A percentile compares a stretch with the other conserved stretches of the same genome.
Conservation (phyloP, 176 grass and related monocot species). For the Melocanna baccifera region DNA sequence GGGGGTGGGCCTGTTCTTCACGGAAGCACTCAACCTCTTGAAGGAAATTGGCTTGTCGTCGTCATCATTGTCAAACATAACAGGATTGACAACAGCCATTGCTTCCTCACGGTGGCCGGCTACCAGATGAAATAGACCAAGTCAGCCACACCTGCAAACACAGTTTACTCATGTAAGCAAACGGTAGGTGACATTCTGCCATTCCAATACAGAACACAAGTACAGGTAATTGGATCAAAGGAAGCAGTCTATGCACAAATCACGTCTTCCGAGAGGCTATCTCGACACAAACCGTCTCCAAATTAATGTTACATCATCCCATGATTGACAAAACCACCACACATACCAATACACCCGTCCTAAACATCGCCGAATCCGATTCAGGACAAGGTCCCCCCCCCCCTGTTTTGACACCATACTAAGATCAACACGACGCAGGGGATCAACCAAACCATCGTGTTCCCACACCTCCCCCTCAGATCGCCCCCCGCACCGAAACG, state of each 20-base stretch:
- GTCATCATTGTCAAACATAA: slow-evolving; percentile 21
- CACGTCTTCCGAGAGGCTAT: not conserved
- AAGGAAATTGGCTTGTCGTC: slow-evolving; percentile 45
- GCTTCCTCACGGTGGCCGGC: not conserved
- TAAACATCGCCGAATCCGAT: not conserved
- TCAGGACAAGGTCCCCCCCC: not conserved
- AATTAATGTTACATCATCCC: not conserved
- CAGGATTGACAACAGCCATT: slow-evolving; percentile 53
- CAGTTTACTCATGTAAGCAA: slow-evolving; percentile 7
- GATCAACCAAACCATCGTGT: not conserved
- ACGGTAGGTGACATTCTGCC: not conserved
- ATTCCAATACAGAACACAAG: not conserved
- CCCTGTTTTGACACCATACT: not conserved
- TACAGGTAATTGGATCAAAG: not conserved
- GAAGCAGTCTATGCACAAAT: not conserved
- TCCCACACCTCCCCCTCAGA: slow-evolving; percentile 3
- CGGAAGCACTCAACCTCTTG: slow-evolving; percentile 39
- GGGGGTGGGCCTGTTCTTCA: slow-evolving; percentile 38
- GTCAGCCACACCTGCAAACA: slow-evolving; percentile 37
- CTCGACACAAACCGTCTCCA: not conserved
- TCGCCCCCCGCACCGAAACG: not conserved
- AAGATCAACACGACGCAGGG: not conserved
- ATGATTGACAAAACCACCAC: not conserved
- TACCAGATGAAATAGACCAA: not conserved
- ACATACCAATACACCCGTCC: not conserved